These are phyloP conservation scores for Verticillium alfalfae DNA, from an alignment of 2,329 filamentous ascomycete genomes.

Conservation along the genomic window DNA sequence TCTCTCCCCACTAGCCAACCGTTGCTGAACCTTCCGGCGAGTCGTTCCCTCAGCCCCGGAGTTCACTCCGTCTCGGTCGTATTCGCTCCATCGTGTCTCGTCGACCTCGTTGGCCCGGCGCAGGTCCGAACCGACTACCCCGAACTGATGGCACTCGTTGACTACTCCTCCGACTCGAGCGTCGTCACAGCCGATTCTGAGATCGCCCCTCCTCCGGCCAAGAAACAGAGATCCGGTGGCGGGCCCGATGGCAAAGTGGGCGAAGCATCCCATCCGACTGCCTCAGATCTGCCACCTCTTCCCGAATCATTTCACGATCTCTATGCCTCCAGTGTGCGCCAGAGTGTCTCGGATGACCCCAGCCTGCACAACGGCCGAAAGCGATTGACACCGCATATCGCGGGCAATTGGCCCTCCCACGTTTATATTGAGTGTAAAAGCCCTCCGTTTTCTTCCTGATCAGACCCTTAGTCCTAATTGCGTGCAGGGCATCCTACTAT, in stretches of 20 bases:
- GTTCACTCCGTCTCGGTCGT: not conserved
- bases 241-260: not conserved
- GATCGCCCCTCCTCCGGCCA: slow-evolving; percentile 24
- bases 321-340: slow-evolving; percentile 76
- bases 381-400: slow-evolving; percentile 74
- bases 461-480: slow-evolving; percentile 1
- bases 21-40: not conserved
- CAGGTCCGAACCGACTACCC: not conserved
- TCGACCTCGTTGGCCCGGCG: not conserved
- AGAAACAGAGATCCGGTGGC: slow-evolving; percentile 25
- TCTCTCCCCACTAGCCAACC: not conserved
- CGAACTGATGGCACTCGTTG: slow-evolving; percentile 54
- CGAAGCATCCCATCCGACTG: not conserved
- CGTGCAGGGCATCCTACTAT: slow-evolving; percentile 47
- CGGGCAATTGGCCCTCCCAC: slow-evolving; percentile 90
- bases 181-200: slow-evolving; percentile 16
- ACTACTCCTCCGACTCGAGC: slow-evolving; percentile 52
- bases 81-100: not conserved
- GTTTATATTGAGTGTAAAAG: slow-evolving; percentile 84
- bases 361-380: slow-evolving; percentile 79
- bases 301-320: slow-evolving; percentile 81
- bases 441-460: not conserved
- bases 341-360: slow-evolving; percentile 76
- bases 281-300: slow-evolving; percentile 59
- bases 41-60: not conserved